Evolutionary conservation across 139 green algal species (phyloP), one percentile per base, ranked within the genome.

Genomic region (Chlamydomonas applanata): DNA sequence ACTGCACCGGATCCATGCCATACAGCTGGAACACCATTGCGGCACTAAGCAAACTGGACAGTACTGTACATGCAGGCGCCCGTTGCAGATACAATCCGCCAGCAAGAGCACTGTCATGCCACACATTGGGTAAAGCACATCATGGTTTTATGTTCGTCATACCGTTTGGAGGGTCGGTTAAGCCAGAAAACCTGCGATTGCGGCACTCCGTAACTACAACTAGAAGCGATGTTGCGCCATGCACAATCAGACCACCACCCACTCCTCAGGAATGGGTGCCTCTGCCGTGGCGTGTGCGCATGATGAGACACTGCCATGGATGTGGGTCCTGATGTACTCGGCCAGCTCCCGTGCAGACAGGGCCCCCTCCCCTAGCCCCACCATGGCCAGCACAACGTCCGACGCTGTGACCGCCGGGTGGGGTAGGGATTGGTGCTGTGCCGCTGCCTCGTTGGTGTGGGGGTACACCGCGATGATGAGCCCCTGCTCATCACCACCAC

Each of bases 291-390:
- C 54, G 13, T 62, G 24, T 33, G 24, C 22, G n/a, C 54, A 62
- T 27, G 54, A 29, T 17, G 59, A 36, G 17, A 40, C 65, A 61
- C n/a, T 44, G 40, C 65, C 65, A 60, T 72, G 65, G 3, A 72
- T 36, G 25, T 72, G 65, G 40, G 5, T 5, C 2, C 44, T 36
- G 32, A 72, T 36, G n/a, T 60, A 72, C 11, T 9, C 7, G 1
- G 9, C 16, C 65, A 72, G 65, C 24, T 59, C 40, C 3, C 14
- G 9, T 3, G 40, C n/a, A 24, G 5, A 40, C n/a, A 72, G 36
- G 44, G 9, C 34, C 4, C 44, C 65, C 9, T 16, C 14, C 24
- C 40, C 65, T 40, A 36, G 32, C 40, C 40, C 33, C 9, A 16
- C 32, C 62, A 69, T 29, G 4, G 62, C 62, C 34, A 52, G 33